These are phyloP conservation scores for Phytophthora pinifolia DNA, from an alignment of 352 stramenopile species.

Conservation along the genomic window DNA sequence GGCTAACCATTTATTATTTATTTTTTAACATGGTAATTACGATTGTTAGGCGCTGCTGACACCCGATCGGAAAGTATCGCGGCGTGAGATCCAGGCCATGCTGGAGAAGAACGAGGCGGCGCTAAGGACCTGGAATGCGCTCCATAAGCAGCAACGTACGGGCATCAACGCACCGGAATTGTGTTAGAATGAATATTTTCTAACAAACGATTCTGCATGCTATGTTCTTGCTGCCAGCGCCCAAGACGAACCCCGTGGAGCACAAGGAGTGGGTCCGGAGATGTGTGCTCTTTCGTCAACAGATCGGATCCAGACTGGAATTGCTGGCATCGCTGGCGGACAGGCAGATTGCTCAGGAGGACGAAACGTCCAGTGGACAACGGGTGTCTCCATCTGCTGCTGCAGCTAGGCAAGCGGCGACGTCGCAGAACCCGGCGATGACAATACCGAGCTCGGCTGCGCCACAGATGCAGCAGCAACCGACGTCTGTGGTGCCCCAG, in stretches of 20 bases:
- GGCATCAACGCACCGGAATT: slow-evolving; percentile 2
- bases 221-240: slow-evolving; percentile 29
- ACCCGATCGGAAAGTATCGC: slow-evolving; percentile 54
- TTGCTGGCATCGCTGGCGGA: slow-evolving; percentile 77
- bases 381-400: slow-evolving; percentile 8
- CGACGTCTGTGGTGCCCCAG: not conserved
- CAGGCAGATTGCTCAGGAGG: slow-evolving; percentile 74
- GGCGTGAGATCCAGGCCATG: slow-evolving; percentile 75
- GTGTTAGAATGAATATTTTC: not conserved
- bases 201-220: not conserved
- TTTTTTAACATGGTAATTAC: no score
- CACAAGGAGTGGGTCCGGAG: slow-evolving; percentile 78
- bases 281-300: slow-evolving; percentile 62
- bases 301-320: slow-evolving; percentile 73
- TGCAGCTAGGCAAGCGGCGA: slow-evolving; percentile 10
- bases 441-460: not conserved
- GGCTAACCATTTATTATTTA: not conserved
- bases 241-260: slow-evolving; percentile 50
- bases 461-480: slow-evolving; percentile 8
- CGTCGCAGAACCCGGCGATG: slow-evolving; percentile 3
- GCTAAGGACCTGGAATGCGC: slow-evolving; percentile 68
- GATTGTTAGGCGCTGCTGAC: slow-evolving; percentile 33
- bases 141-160: slow-evolving; percentile 79
- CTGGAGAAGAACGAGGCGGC: slow-evolving; percentile 86
- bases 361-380: slow-evolving; percentile 32